phyloP scores from a whole-genome alignment of 306 rosid species.

The Pueraria montana region DNA sequence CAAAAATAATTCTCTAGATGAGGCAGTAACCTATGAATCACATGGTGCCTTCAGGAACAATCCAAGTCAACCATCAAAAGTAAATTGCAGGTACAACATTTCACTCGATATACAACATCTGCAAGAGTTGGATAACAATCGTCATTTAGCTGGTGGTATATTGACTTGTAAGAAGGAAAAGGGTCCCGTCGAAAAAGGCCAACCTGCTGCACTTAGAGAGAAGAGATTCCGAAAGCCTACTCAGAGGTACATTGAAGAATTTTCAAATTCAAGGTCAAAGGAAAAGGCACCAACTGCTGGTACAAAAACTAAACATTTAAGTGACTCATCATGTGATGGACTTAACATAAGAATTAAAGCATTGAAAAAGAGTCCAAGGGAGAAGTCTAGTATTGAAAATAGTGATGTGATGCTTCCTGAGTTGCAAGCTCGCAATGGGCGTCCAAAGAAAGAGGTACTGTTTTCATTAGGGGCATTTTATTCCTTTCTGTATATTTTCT shows the following conservation, averaged over 20 bases:
- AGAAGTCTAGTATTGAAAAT: slow-evolving; percentile 57
- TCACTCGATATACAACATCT: slow-evolving; percentile 57
- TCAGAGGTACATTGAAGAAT: slow-evolving; percentile 80
- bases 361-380: slow-evolving; percentile 58
- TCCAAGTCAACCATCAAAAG: slow-evolving; percentile 63
- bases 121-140: slow-evolving; percentile 55
- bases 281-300: slow-evolving; percentile 57
- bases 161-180: slow-evolving; percentile 58
- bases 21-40: slow-evolving; percentile 53
- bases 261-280: slow-evolving; percentile 60
- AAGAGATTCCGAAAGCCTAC: slow-evolving; percentile 87
- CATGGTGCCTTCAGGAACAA: slow-evolving; percentile 60
- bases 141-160: slow-evolving; percentile 52
- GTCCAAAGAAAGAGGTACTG: slow-evolving; percentile 68
- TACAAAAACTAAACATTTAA: slow-evolving; percentile 49
- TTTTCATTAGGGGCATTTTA: slow-evolving; percentile 33
- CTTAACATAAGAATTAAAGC: slow-evolving; percentile 52
- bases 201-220: slow-evolving; percentile 60
- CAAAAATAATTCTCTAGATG: slow-evolving; percentile 61
- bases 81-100: slow-evolving; percentile 55
- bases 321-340: slow-evolving; percentile 53
- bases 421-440: slow-evolving; percentile 56
- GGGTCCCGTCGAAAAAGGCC: slow-evolving; percentile 55
- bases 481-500: slow-evolving; percentile 35
- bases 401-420: slow-evolving; percentile 60